Base-by-base conservation (phyloP, 1,284 basidiomycete genomes). In the Tylopilus sp. region DNA sequence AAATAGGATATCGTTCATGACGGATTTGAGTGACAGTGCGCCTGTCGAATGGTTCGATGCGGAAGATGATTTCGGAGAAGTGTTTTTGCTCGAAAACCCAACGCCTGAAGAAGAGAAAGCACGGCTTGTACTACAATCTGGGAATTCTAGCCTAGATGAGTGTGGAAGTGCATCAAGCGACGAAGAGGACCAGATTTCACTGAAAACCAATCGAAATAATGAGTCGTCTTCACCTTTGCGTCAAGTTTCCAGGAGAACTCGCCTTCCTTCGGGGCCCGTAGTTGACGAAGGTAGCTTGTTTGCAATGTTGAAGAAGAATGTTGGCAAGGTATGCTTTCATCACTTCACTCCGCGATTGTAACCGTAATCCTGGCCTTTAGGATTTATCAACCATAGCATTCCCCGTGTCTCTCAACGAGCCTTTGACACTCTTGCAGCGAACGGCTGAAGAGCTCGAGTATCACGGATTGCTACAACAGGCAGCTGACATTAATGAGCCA, bases 351-450 rank as follows among this genome's bases (percentile, higher is more conserved):
- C 10, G 30, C 17, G 11, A 30, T 36, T 11, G 15, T 24, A 12
- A 15, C 30, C 36, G 6, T 46, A 24, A 53, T 54, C 10, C 43
- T 29, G 21, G 21, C 44, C 33, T 48, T 20, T 30, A 92, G 90
- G 91, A 94, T 68, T 72, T 94, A n/a, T 85, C 88, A 11, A 84
- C 85, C 38, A 87, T 94, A 34, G 77, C 86, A 1, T 81, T 94
- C 55, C 91, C 91, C 8, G 88, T 94, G 3, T 82, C 85, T 2
- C 92, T 93, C 72, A 94, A 94, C 61, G 92, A 94, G 59, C 91
- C 91, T 18, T 70, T 94, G 31, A 88, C 86, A 2, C 74, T 92
- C 18, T 74, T 93, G 7, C 90, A 94, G 68, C 77, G 86, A 57
- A 73, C 76, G 36, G 83, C 91, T 0, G 91, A 94, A 69, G 91